Evolutionary conservation across 2,329 filamentous ascomycete genomes (phyloP).

Genomic region (Coleophoma crateriformis): DNA sequence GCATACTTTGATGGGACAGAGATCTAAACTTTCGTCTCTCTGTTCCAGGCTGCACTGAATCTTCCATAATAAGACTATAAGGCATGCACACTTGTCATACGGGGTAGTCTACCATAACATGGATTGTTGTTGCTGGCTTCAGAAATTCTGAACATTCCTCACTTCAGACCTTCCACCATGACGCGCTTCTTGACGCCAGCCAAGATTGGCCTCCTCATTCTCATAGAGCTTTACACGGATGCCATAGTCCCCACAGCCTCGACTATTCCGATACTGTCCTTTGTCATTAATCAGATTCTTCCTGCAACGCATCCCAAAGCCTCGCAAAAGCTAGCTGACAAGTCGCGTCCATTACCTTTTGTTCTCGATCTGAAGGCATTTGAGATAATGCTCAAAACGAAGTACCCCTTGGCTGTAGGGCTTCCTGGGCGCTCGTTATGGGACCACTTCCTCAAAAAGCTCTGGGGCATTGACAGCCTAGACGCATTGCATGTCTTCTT

Average conservation of each 20-base stretch:
- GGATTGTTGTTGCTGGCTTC: too few relatives aligned
- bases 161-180: constrained; percentile 40
- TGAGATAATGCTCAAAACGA: constrained; percentile 45
- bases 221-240: constrained; percentile 77
- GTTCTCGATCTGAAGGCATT: constrained; percentile 53
- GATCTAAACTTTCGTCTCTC: too few relatives aligned
- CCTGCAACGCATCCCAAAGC: constrained; percentile 34
- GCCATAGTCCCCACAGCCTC: constrained; percentile 62
- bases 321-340: constrained; percentile 4
- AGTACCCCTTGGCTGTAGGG: constrained; percentile 45
- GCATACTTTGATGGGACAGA: too few relatives aligned
- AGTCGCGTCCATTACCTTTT: constrained; percentile 24
- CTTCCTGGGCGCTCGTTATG: constrained; percentile 78
- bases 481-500: constrained; percentile 79
- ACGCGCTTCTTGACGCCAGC: constrained; percentile 82
- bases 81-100: too few relatives aligned
- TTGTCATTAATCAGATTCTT: constrained; percentile 68
- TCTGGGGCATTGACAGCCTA: constrained; percentile 82
- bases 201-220: constrained; percentile 75
- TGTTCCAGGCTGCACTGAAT: too few relatives aligned
- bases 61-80: too few relatives aligned
- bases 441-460: constrained; percentile 73
- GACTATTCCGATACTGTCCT: constrained; percentile 72
- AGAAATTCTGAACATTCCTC: background rate
- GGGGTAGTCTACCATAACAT: too few relatives aligned